Evolutionary conservation across 2,329 filamentous ascomycete genomes (phyloP).

Genomic region (Penicillium sp.): DNA sequence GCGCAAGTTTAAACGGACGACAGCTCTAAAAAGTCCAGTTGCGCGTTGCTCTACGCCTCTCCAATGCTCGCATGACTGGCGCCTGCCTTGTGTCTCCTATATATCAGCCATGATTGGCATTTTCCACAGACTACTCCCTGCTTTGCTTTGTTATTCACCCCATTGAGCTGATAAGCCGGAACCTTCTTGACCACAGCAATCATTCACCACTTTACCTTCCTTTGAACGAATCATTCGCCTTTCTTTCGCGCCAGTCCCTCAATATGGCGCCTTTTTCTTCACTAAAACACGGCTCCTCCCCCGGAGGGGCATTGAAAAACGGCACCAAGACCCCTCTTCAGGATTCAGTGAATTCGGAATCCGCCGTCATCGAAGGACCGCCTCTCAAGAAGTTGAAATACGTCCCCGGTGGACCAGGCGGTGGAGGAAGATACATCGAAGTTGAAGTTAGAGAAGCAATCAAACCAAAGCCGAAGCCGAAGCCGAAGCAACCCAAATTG

Average conservation of each 20-base stretch:
- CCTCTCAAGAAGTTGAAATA: slow-evolving; percentile 76
- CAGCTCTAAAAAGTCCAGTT: slow-evolving; percentile 5
- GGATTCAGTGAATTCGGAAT: slow-evolving; percentile 34
- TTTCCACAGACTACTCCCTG: slow-evolving; percentile 4
- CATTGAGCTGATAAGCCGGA: slow-evolving; percentile 22
- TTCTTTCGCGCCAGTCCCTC: not conserved
- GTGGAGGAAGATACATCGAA: slow-evolving; percentile 83
- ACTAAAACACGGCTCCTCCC: slow-evolving; percentile 31
- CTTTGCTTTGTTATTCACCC: slow-evolving; percentile 16
- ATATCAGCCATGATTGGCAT: slow-evolving; percentile 22
- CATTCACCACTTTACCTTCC: slow-evolving; percentile 1
- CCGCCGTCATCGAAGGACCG: slow-evolving; percentile 56
- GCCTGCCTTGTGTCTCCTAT: not conserved
- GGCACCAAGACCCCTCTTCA: slow-evolving; percentile 40
- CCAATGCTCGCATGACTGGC: slow-evolving; percentile 5
- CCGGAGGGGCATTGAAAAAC: slow-evolving; percentile 34
- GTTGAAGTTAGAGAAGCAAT: slow-evolving; percentile 66
- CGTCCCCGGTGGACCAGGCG: slow-evolving; percentile 83
- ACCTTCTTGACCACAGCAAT: slow-evolving; percentile 3
- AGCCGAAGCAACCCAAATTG: slow-evolving; percentile 49
- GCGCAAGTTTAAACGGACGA: slow-evolving; percentile 10
- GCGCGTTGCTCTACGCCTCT: slow-evolving; percentile 2
- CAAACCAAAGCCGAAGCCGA: slow-evolving; percentile 24
- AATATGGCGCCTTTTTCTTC: slow-evolving; percentile 40
- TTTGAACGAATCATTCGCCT: not conserved